Conservation (phyloP, 768 basidiomycete species). For the Chlorophyllum brunneum region DNA sequence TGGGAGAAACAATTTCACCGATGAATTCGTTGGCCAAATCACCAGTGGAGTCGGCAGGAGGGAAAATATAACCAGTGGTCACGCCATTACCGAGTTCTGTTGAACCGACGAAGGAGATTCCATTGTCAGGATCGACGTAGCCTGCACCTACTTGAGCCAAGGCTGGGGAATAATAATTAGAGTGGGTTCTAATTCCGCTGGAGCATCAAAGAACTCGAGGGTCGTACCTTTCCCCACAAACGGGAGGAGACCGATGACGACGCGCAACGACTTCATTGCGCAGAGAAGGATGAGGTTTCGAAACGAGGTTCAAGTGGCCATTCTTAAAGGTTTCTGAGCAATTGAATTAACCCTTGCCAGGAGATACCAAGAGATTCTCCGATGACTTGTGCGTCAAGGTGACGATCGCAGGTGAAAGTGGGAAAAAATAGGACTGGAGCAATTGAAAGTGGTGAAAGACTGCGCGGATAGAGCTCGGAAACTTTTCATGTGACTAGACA, state of each 20-base stretch:
- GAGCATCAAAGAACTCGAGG: neutral
- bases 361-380: neutral
- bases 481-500: neutral
- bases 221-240: constrained; percentile 6
- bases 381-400: neutral
- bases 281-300: neutral
- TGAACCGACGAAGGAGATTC: constrained; percentile 47
- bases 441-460: neutral
- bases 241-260: constrained; percentile 2
- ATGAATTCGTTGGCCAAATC: constrained; percentile 51
- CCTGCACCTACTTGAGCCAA: constrained; percentile 39
- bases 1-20: constrained; percentile 56
- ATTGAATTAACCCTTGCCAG: neutral
- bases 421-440: neutral
- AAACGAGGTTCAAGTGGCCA: neutral
- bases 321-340: neutral
- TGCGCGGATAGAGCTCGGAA: constrained; percentile 8
- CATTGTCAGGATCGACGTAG: constrained; percentile 45
- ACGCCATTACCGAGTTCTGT: constrained; percentile 39
- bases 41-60: constrained; percentile 37
- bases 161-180: constrained; percentile 22
- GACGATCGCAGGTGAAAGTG: neutral
- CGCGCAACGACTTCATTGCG: neutral
- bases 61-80: constrained; percentile 50
- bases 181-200: neutral